Evolutionary conservation across 1,284 basidiomycete species (phyloP).

Genomic region (Bjerkandera adusta): DNA sequence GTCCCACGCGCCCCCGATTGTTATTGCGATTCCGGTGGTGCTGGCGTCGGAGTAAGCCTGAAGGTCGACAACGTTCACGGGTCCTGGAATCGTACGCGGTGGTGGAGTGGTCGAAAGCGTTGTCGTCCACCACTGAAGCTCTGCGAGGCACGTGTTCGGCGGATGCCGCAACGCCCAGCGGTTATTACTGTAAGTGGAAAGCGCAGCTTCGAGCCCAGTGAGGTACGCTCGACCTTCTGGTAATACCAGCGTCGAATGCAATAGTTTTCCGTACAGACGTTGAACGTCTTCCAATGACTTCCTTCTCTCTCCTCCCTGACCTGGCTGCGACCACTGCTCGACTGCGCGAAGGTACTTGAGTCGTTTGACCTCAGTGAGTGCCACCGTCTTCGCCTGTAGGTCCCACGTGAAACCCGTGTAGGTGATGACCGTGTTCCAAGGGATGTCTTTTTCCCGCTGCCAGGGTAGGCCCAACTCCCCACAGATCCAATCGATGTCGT

Average conservation of each 20-base stretch:
- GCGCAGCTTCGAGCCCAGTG: too few species aligned
- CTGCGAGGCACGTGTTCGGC: slow-evolving; percentile 17
- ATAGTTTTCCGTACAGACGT: slow-evolving; percentile 24
- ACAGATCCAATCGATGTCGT: slow-evolving; percentile 21
- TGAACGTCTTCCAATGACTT: slow-evolving; percentile 15
- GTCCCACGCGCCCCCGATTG: slow-evolving; percentile 33
- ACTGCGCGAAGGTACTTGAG: slow-evolving; percentile 9
- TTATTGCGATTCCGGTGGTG: slow-evolving; percentile 37
- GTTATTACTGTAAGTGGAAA: too few species aligned
- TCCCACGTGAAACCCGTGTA: slow-evolving; percentile 21
- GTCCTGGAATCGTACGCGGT: slow-evolving; percentile 29
- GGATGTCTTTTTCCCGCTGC: slow-evolving; percentile 19
- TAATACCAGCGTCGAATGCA: slow-evolving; percentile 23
- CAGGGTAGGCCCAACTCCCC: slow-evolving; percentile 20
- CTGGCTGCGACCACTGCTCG: slow-evolving; percentile 6
- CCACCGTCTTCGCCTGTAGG: slow-evolving; percentile 2
- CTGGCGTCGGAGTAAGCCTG: slow-evolving; percentile 43
- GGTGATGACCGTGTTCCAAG: slow-evolving; percentile 3
- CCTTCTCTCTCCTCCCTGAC: too few species aligned
- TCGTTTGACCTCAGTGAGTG: slow-evolving; percentile 8
- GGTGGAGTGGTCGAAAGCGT: slow-evolving; percentile 14
- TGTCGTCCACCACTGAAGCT: slow-evolving; percentile 39
- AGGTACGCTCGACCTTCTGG: slow-evolving; percentile 45
- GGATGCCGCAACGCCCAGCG: too few species aligned
- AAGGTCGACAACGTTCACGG: slow-evolving; percentile 24